phyloP scores from a whole-genome alignment of 768 basidiomycete genomes.

The Tylopilus balloui region DNA sequence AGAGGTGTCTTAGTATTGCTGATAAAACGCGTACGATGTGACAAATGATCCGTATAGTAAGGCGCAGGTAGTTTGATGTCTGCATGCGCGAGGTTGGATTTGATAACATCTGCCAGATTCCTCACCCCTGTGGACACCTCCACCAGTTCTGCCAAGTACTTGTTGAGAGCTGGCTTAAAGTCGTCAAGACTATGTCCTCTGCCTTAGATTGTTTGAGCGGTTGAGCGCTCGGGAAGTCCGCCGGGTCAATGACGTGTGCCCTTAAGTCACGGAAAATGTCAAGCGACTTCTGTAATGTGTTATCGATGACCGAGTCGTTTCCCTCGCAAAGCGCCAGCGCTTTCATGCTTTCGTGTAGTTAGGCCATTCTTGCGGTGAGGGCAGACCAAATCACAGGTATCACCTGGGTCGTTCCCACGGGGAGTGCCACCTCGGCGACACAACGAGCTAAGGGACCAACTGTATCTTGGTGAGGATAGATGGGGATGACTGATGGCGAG shows the following conservation, averaged over 20 bases:
- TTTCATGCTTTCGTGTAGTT: conserved; percentile 53
- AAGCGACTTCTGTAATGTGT: conserved; percentile 39
- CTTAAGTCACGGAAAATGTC: conserved; percentile 37
- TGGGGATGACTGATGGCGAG: conserved; percentile 41
- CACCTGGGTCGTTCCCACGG: conserved; percentile 39
- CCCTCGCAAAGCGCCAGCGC: conserved; percentile 40
- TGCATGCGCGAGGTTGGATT: conserved; percentile 51
- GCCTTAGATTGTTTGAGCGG: conserved; percentile 46
- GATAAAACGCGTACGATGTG: background rate
- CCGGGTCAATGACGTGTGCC: conserved; percentile 54
- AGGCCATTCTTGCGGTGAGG: conserved; percentile 46
- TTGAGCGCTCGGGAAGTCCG: conserved; percentile 52
- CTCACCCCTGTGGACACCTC: conserved; percentile 58
- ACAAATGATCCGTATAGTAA: conserved; percentile 34
- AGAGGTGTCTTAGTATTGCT: conserved; percentile 3
- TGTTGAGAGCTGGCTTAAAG: conserved; percentile 49
- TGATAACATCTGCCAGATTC: conserved; percentile 53
- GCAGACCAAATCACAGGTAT: conserved; percentile 34
- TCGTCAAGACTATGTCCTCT: conserved; percentile 55
- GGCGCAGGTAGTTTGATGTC: conserved; percentile 40
- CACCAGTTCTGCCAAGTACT: conserved; percentile 43
- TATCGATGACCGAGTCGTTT: conserved; percentile 39
- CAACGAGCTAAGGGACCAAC: conserved; percentile 37
- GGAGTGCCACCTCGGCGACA: conserved; percentile 37
- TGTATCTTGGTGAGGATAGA: conserved; percentile 39